Conservation (phyloP, 176 grass and related monocot genomes). For the Hordeum vulgare region DNA sequence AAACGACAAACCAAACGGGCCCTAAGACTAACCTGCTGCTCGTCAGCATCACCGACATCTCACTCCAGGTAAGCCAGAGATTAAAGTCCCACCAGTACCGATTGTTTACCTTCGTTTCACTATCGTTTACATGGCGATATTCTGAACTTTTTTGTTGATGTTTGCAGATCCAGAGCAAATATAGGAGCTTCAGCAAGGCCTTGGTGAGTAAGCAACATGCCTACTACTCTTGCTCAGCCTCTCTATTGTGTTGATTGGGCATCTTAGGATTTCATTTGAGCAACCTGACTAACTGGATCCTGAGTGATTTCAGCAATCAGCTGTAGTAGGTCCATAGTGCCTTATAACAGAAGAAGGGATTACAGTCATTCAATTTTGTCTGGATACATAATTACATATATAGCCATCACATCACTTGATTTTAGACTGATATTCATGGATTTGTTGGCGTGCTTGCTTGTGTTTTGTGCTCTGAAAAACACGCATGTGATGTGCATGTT, state of each 20-base stretch:
- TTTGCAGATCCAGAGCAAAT: slow-evolving; percentile 85
- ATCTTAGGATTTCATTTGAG: background rate
- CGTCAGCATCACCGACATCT: slow-evolving; percentile 70
- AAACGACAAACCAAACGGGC: too few relatives aligned
- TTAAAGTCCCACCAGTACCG: too few relatives aligned
- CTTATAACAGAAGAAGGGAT: background rate
- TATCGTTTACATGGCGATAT: background rate
- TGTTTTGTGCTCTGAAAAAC: background rate
- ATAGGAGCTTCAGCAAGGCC: slow-evolving; percentile 51
- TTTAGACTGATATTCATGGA: background rate
- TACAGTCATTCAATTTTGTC: background rate
- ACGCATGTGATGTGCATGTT: slow-evolving; percentile 20
- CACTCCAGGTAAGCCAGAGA: slow-evolving; percentile 36
- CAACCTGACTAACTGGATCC: background rate
- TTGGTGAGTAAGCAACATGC: slow-evolving; percentile 22
- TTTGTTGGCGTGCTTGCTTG: slow-evolving; percentile 13
- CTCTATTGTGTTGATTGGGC: background rate
- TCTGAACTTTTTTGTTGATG: background rate
- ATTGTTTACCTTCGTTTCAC: background rate
- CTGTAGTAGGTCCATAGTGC: background rate
- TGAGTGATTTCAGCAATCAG: background rate
- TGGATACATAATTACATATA: background rate
- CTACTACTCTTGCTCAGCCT: too few relatives aligned
- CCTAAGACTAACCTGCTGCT: too few relatives aligned
- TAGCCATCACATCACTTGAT: background rate